Conservation (phyloP, 208 protist species). For the Trypanosoma scelopori region DNA sequence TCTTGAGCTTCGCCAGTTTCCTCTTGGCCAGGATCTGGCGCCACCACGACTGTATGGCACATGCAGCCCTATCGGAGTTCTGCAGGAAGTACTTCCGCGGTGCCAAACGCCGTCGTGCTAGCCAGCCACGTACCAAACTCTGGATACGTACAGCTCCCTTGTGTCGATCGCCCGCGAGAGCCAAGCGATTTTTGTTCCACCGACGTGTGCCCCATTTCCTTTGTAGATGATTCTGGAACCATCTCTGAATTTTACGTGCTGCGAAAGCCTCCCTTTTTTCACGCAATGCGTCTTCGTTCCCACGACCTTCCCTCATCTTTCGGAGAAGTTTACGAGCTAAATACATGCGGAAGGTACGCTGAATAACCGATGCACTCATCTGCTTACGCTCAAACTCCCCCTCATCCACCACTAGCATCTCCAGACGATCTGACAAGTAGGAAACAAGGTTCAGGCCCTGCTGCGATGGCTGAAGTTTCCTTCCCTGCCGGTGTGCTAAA, state of each 20-base stretch:
- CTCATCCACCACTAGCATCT: slow-evolving; percentile 78
- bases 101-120: slow-evolving; percentile 35
- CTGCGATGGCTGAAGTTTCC: neutral
- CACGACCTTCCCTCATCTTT: slow-evolving; percentile 28
- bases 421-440: slow-evolving; percentile 65
- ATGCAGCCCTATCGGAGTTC: slow-evolving; percentile 36
- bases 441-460: slow-evolving; percentile 38
- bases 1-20: slow-evolving; percentile 21
- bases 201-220: slow-evolving; percentile 25
- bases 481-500: neutral
- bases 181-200: slow-evolving; percentile 1
- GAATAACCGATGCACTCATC: slow-evolving; percentile 53
- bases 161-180: slow-evolving; percentile 32
- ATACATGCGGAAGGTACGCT: slow-evolving; percentile 64
- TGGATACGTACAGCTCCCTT: slow-evolving; percentile 62
- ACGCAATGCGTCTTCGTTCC: slow-evolving; percentile 26
- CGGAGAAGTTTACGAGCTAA: slow-evolving; percentile 34
- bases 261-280: slow-evolving; percentile 48
- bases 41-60: slow-evolving; percentile 56
- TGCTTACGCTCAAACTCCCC: slow-evolving; percentile 77
- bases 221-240: slow-evolving; percentile 27
- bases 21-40: slow-evolving; percentile 37
- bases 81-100: slow-evolving; percentile 29
- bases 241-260: slow-evolving; percentile 58
- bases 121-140: slow-evolving; percentile 64